Evolutionary conservation across 306 rosid genomes (phyloP).

Genomic region (Sophora flavescens): DNA sequence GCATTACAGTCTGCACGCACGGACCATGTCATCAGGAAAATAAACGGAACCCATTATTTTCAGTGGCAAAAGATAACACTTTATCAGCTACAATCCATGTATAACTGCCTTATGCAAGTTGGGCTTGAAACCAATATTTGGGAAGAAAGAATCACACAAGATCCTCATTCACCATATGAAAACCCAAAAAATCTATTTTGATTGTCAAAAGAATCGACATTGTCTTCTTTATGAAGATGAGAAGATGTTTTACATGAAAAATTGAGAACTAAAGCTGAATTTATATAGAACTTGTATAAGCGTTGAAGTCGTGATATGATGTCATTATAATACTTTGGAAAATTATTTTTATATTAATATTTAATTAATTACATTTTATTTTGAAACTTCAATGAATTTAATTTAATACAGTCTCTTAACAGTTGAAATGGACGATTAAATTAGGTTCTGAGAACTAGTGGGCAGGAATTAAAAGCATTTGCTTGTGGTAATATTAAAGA

Average conservation of each 20-base stretch:
- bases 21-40: too few relatives aligned
- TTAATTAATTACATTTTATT: too few relatives aligned
- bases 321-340: too few relatives aligned
- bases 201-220: neutral
- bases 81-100: neutral
- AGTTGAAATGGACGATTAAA: neutral
- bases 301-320: too few relatives aligned
- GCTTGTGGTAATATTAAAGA: neutral
- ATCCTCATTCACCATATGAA: neutral
- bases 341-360: too few relatives aligned
- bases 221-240: neutral
- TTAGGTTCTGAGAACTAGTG: neutral
- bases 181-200: neutral
- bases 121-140: slow-evolving; percentile 10
- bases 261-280: neutral
- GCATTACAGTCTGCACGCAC: too few relatives aligned
- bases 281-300: neutral
- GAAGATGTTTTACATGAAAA: neutral
- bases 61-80: neutral
- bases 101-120: neutral
- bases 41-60: too few relatives aligned
- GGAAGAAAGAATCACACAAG: neutral
- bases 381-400: too few relatives aligned
- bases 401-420: too few relatives aligned
- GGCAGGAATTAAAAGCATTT: neutral